These are phyloP conservation scores for Solanum neorickii DNA, from an alignment of 257 asterid genomes.

Conservation along the genomic window DNA sequence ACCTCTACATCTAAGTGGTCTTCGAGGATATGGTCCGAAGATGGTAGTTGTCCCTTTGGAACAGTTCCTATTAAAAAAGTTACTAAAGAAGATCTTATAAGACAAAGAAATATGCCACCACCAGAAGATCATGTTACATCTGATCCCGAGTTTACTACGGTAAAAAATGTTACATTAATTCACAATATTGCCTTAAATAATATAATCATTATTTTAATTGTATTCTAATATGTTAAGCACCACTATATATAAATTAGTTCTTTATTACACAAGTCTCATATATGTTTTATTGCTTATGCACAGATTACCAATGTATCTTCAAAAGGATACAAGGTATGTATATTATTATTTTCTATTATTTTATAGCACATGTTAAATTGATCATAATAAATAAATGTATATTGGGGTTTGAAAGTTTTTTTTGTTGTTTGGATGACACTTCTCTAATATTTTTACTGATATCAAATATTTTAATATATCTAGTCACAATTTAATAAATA, in stretches of 20 bases:
- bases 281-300: background rate
- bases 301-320: background rate
- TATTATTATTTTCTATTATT: background rate
- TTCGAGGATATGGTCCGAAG: background rate
- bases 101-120: background rate
- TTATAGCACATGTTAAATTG: background rate
- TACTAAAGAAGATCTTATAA: background rate
- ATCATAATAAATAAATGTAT: background rate
- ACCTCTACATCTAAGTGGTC: background rate
- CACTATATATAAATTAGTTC: no score
- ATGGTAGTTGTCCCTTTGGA: background rate
- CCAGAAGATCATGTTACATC: background rate
- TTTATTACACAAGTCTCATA: background rate
- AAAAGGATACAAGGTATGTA: background rate
- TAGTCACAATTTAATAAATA: background rate
- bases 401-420: background rate
- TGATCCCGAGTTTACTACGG: background rate
- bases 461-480: no score
- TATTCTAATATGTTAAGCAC: no score
- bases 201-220: no score
- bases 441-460: no score
- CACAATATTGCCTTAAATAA: background rate
- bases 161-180: background rate
- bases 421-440: no score
- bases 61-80: background rate